phyloP scores from a whole-genome alignment of 352 stramenopile genomes.

The Albugo laibachii region DNA sequence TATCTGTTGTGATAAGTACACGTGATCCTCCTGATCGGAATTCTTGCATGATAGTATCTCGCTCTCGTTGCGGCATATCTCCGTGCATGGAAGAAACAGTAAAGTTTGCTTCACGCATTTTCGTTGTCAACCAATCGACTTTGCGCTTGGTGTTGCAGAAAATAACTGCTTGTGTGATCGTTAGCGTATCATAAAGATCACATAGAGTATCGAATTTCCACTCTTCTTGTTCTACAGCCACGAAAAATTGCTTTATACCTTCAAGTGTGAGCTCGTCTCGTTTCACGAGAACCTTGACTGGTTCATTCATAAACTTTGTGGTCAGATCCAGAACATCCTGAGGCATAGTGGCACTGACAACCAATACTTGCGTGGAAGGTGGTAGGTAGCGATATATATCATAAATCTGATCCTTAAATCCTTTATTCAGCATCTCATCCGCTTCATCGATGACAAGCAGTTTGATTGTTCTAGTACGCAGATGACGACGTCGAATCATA shows the following conservation, averaged over 20 bases:
- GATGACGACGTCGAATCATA: conserved; percentile 87
- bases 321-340: conserved; percentile 93
- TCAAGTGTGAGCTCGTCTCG: conserved; percentile 94
- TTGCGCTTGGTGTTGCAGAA: conserved; percentile 98
- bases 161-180: conserved; percentile 98
- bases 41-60: conserved; percentile 93
- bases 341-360: conserved; percentile 89
- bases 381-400: conserved; percentile 92
- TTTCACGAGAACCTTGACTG: conserved; percentile 92
- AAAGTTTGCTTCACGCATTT: conserved; percentile 94
- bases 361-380: conserved; percentile 83
- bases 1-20: conserved; percentile 95
- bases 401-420: conserved; percentile 98
- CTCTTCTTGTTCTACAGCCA: conserved; percentile 95
- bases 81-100: conserved; percentile 95
- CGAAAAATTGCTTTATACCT: conserved; percentile 97
- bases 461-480: conserved; percentile 84
- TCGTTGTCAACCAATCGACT: conserved; percentile 91
- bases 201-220: conserved; percentile 99
- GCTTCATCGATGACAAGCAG: conserved; percentile 95
- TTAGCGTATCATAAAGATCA: conserved; percentile 97
- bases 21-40: conserved; percentile 87
- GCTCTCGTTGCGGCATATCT: conserved; percentile 90
- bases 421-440: conserved; percentile 96
- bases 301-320: conserved; percentile 96